Base-by-base conservation (phyloP, 1,284 basidiomycete genomes). In the Wolfiporia cocos region DNA sequence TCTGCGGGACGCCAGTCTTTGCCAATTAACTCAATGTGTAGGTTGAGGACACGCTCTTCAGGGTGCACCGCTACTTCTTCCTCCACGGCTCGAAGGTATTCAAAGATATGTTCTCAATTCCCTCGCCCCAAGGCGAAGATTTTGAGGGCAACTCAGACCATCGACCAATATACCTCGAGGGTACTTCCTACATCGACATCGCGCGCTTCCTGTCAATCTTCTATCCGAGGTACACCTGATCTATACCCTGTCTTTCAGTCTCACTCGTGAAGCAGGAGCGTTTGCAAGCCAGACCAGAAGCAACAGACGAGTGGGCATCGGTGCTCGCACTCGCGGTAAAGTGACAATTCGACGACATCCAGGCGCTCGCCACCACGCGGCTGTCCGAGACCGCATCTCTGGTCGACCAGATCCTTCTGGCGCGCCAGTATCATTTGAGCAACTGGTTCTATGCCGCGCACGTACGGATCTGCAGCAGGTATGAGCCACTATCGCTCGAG, bases 321-420 rank as follows among this genome's bases (percentile, higher is more conserved):
- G 52, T 54, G 24, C 47, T 54, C 18, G 32, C 39, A n/a, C 47
- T 55, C 10, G 40, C 53, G 1, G 28, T 46, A 12, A 36, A 44
- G 17, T 52, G 46, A 46, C 24, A 30, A 22, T 55, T 53, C 46
- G 19, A 28, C 1, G 42, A 43, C 14, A 42, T 55, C 28, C 50
- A 48, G 1, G 42, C 39, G 17, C 46, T 50, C 7, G 47, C 51
- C 31, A 42, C 52, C 12, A 18, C 24, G 11, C 32, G 28, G 17
- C 45, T 52, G 5, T n/a, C 19, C 5, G 36, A 39, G 2, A 19
- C 47, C 21, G 43, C 46, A 10, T 39, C 45, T 2, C 41, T 47
- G 21, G 43, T 49, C 18, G 52, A 54, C 18, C 51, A 53, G 24
- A 39, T 54, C n/a, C 34, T 46, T 9, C 22, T 53, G 2, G 53